phyloP scores from a whole-genome alignment of 1,284 basidiomycete species.

The Termitomyces sp. region DNA sequence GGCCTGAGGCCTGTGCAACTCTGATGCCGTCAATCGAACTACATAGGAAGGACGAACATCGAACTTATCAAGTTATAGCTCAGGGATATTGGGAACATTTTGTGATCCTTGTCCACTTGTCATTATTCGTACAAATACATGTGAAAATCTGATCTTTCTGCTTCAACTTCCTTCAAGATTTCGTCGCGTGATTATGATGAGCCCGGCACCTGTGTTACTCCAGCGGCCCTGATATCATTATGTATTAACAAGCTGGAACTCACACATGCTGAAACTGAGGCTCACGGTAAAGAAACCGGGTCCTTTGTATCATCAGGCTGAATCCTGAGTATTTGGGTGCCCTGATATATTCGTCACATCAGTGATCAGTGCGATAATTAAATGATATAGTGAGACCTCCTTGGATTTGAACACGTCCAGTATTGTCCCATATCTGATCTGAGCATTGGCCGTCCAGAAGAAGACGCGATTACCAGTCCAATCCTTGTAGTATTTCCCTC shows the following conservation, averaged over 20 bases:
- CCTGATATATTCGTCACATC: slow-evolving; percentile 9
- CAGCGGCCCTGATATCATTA: slow-evolving; percentile 16
- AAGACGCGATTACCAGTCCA: slow-evolving; percentile 22
- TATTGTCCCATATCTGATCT: slow-evolving; percentile 22
- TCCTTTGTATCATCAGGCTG: slow-evolving; percentile 16
- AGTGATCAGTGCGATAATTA: neutral
- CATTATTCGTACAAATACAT: neutral
- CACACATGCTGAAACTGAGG: neutral
- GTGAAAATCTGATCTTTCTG: neutral
- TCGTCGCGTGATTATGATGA: slow-evolving; percentile 4
- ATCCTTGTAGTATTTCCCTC: slow-evolving; percentile 8
- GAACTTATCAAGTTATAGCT: neutral
- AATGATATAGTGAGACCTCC: slow-evolving; percentile 8
- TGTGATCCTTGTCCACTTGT: neutral
- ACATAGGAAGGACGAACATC: neutral
- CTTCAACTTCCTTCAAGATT: neutral
- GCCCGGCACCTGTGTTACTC: slow-evolving; percentile 15
- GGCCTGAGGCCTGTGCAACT: neutral
- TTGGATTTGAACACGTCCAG: slow-evolving; percentile 13
- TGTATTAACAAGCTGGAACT: neutral
- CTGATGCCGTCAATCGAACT: neutral
- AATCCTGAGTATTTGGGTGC: slow-evolving; percentile 19
- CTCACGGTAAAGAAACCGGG: slow-evolving; percentile 21
- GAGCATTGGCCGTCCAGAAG: slow-evolving; percentile 21
- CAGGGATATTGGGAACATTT: neutral